These are phyloP conservation scores for Peltaster fructicola DNA, from an alignment of 2,329 filamentous ascomycete genomes.

Conservation along the genomic window DNA sequence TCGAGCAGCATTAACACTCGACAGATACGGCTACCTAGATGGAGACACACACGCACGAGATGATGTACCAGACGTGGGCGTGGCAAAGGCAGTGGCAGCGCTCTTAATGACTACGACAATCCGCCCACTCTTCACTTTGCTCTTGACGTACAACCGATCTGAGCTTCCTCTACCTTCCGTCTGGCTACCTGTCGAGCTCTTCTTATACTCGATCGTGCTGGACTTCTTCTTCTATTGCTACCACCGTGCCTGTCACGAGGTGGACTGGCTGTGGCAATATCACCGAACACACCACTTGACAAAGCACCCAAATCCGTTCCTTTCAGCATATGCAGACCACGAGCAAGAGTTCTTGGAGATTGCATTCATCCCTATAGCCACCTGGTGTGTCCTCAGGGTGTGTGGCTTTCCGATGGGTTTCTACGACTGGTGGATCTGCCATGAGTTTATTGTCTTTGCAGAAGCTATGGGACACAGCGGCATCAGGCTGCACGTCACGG, in stretches of 20 bases:
- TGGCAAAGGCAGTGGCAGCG: constrained; percentile 4
- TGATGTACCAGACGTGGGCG: constrained; percentile 24
- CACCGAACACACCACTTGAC: constrained; percentile 30
- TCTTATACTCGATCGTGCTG: constrained; percentile 25
- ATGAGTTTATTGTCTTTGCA: constrained; percentile 26
- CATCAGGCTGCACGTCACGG: constrained; percentile 20
- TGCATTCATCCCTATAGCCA: constrained; percentile 23
- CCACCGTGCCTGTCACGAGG: constrained; percentile 26
- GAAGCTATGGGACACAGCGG: constrained; percentile 25
- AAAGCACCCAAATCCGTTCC: constrained; percentile 27
- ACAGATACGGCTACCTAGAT: constrained; percentile 28
- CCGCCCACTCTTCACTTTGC: constrained; percentile 16
- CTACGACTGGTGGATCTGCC: constrained; percentile 31
- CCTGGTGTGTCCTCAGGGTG: constrained; percentile 21
- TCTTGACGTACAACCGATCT: constrained; percentile 15
- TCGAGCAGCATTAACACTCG: no score
- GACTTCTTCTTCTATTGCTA: constrained; percentile 32
- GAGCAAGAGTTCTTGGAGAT: constrained; percentile 29
- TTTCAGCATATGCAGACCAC: constrained; percentile 25
- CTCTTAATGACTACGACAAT: background rate
- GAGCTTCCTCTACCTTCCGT: constrained; percentile 15
- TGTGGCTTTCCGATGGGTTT: constrained; percentile 28
- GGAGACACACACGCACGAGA: constrained; percentile 28
- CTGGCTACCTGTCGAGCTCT: constrained; percentile 23
- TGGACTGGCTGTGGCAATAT: constrained; percentile 24